Evolutionary conservation across 164 flowering plant species (phyloP).

Genomic region (Chimonanthus praecox): DNA sequence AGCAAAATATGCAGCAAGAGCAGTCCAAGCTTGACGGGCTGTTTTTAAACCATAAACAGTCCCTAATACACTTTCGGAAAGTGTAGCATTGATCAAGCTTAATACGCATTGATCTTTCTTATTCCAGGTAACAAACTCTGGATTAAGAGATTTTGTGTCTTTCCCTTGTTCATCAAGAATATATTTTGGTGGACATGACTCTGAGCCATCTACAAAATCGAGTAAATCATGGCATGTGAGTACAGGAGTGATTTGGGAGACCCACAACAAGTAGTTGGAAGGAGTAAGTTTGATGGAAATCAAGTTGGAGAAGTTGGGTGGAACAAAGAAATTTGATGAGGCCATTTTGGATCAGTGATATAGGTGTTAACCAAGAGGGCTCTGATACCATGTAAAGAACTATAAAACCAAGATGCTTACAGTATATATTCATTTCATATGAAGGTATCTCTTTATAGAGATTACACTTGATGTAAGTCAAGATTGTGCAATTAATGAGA

Average conservation of each 20-base stretch:
- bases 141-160: neutral
- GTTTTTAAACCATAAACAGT: neutral
- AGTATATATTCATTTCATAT: too few relatives aligned
- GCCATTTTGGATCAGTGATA: too few relatives aligned
- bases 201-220: neutral
- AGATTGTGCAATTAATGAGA: too few relatives aligned
- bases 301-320: neutral
- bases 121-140: neutral
- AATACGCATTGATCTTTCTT: neutral
- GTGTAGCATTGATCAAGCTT: neutral
- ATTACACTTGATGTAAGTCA: too few relatives aligned
- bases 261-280: neutral
- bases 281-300: neutral
- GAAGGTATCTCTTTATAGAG: too few relatives aligned
- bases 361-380: too few relatives aligned
- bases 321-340: neutral
- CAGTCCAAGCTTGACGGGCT: neutral
- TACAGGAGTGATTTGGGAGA: neutral
- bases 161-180: neutral
- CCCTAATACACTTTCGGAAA: neutral
- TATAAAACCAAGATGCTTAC: too few relatives aligned
- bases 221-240: neutral
- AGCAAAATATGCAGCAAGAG: neutral
- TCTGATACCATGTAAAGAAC: too few relatives aligned
- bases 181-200: neutral